Base-by-base conservation (phyloP, 768 basidiomycete genomes). In the Hericium coralloides region DNA sequence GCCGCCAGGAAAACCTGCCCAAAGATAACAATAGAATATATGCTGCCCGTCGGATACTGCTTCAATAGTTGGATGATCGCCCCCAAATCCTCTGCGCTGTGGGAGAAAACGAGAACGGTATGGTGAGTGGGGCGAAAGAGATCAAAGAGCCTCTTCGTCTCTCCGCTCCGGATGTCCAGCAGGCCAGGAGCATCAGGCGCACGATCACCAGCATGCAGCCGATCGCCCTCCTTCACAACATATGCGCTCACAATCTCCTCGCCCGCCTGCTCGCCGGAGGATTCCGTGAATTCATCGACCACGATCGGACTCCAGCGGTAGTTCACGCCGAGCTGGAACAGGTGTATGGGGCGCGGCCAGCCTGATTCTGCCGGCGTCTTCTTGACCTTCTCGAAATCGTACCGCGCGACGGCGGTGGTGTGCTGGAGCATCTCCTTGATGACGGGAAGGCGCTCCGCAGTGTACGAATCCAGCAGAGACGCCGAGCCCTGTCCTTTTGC, bases 241-340 rank as follows among this genome's bases (percentile, higher is more conserved):
- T 55, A 51, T 17, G 49, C 20, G 39, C 54, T 59, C 17, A 48
- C 43, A n/a, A n/a, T 18, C 17, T 45, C 43, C 17, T 45, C n/a
- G 8, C 4, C n/a, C 8, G 43, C 43, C 43, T 45, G n/a, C 8
- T 15, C 15, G n/a, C 20, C 18, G 20, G 12, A 18, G 20, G 43
- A 9, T n/a, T 7, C 31, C 18, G 51, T 5, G 23, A 15, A 22
- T 37, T 58, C 60, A 18, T 64, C 62, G 20, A 45, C 8, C n/a
- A 62, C 59, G 39, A 64, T 60, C 23, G 36, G n/a, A 45, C 62
- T 63, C 47, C 51, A 52, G 20, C 63, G 45, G 43, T 60, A 64
- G 49, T 64, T 53, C 17, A 63, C 54, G 41, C 59, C 63, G 48
- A 56, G 59, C 59, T 53, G 45, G 12, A 5, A n/a, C 20, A 59